Percentiles rank a stretch among this genome's conserved stretches.
Conservation (phyloP, 177 flowering plant species). For the Vitis hybrid region DNA sequence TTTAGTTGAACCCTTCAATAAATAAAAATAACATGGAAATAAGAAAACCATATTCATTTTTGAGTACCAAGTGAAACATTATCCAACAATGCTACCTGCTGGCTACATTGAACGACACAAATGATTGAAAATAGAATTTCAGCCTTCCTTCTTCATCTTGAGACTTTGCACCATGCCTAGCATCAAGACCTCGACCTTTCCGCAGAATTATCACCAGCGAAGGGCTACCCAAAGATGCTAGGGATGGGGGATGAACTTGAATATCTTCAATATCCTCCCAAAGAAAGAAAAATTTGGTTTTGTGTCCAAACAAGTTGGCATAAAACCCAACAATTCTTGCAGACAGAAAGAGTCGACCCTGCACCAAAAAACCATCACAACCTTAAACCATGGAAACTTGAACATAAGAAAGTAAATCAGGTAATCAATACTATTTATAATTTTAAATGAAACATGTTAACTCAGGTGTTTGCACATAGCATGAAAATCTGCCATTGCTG, state of each 20-base stretch:
- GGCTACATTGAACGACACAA: slow-evolving; percentile 62
- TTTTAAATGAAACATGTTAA: not conserved
- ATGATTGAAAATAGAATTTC: slow-evolving; percentile 67
- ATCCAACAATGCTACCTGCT: slow-evolving; percentile 45
- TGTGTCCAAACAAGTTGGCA: slow-evolving; percentile 73
- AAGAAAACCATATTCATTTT: not conserved
- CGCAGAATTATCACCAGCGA: slow-evolving; percentile 50
- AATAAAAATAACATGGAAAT: not conserved
- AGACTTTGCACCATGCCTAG: slow-evolving; percentile 69
- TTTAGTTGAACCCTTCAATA: not conserved
- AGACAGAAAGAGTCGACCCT: slow-evolving; percentile 79
- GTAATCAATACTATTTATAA: not conserved
- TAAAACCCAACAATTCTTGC: slow-evolving; percentile 80
- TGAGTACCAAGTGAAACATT: not conserved
- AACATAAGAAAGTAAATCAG: not conserved
- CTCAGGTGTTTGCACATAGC: not conserved
- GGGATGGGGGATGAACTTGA: slow-evolving; percentile 60
- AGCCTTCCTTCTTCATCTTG: slow-evolving; percentile 84
- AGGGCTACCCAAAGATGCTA: slow-evolving; percentile 75
- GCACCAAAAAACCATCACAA: slow-evolving; percentile 11
- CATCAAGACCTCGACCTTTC: slow-evolving; percentile 68
- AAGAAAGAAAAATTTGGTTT: slow-evolving; percentile 72
- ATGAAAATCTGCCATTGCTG: not conserved
- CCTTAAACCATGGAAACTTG: not conserved
- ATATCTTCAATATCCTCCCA: slow-evolving; percentile 89